Percentiles rank a stretch among this genome's conserved stretches.
Evolutionary conservation across 2,329 filamentous ascomycete species (phyloP).

Genomic region (Neofusicoccum sp.): DNA sequence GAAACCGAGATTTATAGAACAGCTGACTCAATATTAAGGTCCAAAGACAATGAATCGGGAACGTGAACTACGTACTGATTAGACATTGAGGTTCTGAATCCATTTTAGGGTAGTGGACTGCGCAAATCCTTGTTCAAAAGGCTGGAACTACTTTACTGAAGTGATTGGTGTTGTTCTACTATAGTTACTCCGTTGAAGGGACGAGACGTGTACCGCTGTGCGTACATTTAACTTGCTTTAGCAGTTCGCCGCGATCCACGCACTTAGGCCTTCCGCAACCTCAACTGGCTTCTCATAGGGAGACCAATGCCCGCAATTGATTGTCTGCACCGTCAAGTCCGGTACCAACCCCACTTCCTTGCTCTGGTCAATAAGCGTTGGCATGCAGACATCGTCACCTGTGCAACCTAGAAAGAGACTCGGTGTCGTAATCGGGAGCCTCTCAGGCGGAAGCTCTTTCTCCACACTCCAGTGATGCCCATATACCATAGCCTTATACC

Average conservation of each 20-base stretch:
- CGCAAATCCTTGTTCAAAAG: no score
- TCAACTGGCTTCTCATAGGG: slow-evolving; percentile 40
- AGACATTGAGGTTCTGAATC: no score
- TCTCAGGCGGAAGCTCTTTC: slow-evolving; percentile 28
- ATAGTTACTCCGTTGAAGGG: no score
- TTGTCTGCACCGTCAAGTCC: slow-evolving; percentile 35
- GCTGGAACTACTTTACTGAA: no score
- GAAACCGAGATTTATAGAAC: no score
- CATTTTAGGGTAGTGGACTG: no score
- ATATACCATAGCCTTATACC: slow-evolving; percentile 37
- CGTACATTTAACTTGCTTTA: not conserved
- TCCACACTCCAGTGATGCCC: slow-evolving; percentile 34
- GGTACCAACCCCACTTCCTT: slow-evolving; percentile 33
- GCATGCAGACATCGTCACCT: slow-evolving; percentile 39
- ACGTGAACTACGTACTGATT: no score
- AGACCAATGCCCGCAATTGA: slow-evolving; percentile 42
- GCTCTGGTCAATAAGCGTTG: slow-evolving; percentile 33
- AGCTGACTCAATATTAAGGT: no score
- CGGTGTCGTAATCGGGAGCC: slow-evolving; percentile 38
- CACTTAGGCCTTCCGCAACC: slow-evolving; percentile 25
- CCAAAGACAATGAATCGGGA: no score
- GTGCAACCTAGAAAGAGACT: slow-evolving; percentile 39
- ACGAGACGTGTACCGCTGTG: no score
- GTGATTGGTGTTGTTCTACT: no score
- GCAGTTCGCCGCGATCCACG: slow-evolving; percentile 27